Evolutionary conservation across 345 rosid species (phyloP), one percentile per base, ranked within the genome.

Genomic region (Camelina hispida): DNA sequence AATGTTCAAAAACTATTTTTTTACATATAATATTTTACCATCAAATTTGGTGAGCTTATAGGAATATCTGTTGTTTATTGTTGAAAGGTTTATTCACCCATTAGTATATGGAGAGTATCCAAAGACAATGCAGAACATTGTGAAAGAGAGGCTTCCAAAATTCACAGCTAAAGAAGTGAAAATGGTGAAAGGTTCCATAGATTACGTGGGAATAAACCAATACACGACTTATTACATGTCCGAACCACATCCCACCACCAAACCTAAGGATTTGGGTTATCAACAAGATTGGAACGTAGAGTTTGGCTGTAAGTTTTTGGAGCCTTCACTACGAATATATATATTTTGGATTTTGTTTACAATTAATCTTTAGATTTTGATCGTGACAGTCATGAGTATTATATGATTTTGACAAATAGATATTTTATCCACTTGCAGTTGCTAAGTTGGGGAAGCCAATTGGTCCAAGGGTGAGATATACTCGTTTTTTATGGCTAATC

Each of bases 51-150:
- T 51, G 57, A 50, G 40, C 69, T 68, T 53, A 53, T 55, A 44
- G 7, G 51, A 60, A 58, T 34, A 7, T 22, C 2, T 51, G 64
- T 18, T 32, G 34, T 13, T 44, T 20, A 60, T 62, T 30, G 10
- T 2, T 51, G 30, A 15, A 52, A 94, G 99, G 97, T 95, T 92
- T 74, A 85, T 95, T 53, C 97, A 95, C 80, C 99, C 97, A 17
- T 66, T 95, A 70, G 91, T 88, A 5, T 92, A 92, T 46, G 99
- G 99, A 7, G 91, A 89, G 80, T 95, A 95, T 71, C 99, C 99
- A 0, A 88, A 72, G 81, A 90, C 97, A 25, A 87, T 95, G 84
- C 97, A 90, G 79, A 54, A 83, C 22, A 95, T 92, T 9, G 96
- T 87, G n/a, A 88, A 88, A 48, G 74, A 82, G 12, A 84, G 96